phyloP scores from a whole-genome alignment of 257 asterid genomes.

The Gentiana straminea region DNA sequence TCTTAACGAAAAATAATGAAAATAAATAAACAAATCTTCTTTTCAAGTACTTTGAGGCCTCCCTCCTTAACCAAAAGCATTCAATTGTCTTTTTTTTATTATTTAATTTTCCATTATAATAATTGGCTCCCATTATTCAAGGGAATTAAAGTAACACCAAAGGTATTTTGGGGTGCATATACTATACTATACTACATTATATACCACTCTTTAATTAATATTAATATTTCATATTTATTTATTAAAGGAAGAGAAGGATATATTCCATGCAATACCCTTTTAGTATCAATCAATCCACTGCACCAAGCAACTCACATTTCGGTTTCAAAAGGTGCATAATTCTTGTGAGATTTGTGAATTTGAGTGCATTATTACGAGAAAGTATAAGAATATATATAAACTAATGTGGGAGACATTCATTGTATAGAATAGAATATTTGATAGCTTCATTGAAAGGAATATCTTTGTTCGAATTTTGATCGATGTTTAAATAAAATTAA shows the following conservation, averaged over 20 bases:
- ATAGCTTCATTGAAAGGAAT: constrained; percentile 40
- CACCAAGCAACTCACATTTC: constrained; percentile 33
- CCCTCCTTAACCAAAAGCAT: background rate
- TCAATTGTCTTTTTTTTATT: constrained; percentile 6
- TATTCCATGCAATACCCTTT: constrained; percentile 38
- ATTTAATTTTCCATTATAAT: background rate
- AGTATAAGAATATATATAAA: constrained; percentile 39
- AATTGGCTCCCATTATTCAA: constrained; percentile 12
- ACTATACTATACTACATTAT: constrained; percentile 14
- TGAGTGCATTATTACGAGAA: constrained; percentile 14
- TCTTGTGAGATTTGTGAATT: constrained; percentile 15
- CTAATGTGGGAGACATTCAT: constrained; percentile 42
- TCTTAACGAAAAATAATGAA: background rate
- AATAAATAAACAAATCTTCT: too few species aligned
- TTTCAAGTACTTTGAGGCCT: too few species aligned
- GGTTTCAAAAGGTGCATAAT: constrained; percentile 71
- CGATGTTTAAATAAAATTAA: too few species aligned
- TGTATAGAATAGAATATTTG: constrained; percentile 26
- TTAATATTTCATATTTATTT: background rate
- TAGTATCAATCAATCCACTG: constrained; percentile 40
- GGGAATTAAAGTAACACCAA: background rate
- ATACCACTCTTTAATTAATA: background rate
- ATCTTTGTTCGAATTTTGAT: constrained; percentile 25
- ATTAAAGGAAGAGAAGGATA: constrained; percentile 29
- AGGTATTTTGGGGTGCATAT: constrained; percentile 13